These are phyloP conservation scores for Leavenworthia alabamica DNA, from an alignment of 345 rosid genomes.

Conservation along the genomic window DNA sequence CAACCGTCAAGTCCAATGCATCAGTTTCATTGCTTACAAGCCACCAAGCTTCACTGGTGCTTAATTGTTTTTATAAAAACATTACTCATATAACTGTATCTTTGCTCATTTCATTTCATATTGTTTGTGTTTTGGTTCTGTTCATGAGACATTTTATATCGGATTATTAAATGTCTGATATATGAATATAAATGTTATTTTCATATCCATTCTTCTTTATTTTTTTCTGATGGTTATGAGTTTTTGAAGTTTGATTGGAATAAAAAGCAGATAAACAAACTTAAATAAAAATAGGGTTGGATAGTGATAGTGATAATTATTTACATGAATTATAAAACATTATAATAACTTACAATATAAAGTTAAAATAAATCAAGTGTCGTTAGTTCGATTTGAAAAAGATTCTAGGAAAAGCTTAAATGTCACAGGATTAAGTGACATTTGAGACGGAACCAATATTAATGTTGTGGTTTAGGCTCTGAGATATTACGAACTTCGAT, in stretches of 20 bases:
- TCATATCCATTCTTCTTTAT: background rate
- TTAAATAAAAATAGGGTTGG: background rate
- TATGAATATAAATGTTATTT: slow-evolving; percentile 23
- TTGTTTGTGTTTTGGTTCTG: slow-evolving; percentile 7
- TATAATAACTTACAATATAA: background rate
- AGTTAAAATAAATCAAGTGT: background rate
- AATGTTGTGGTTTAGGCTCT: too few relatives aligned
- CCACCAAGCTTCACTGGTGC: slow-evolving; percentile 34
- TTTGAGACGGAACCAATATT: too few relatives aligned
- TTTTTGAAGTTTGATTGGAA: background rate
- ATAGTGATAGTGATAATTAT: background rate
- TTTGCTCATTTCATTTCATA: slow-evolving; percentile 18
- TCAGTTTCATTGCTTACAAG: slow-evolving; percentile 37
- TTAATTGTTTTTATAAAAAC: background rate
- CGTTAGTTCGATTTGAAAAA: too few relatives aligned
- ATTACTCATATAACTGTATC: slow-evolving; percentile 4
- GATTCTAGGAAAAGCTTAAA: too few relatives aligned
- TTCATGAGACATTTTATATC: slow-evolving; percentile 10
- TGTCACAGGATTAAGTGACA: too few relatives aligned
- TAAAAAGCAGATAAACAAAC: background rate
- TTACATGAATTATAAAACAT: background rate
- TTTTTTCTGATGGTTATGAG: background rate
- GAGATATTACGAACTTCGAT: too few relatives aligned
- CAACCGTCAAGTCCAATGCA: slow-evolving; percentile 37
- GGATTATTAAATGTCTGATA: slow-evolving; percentile 22